phyloP scores from a whole-genome alignment of 768 basidiomycete species.

The Coprinopsis marcescibilis region DNA sequence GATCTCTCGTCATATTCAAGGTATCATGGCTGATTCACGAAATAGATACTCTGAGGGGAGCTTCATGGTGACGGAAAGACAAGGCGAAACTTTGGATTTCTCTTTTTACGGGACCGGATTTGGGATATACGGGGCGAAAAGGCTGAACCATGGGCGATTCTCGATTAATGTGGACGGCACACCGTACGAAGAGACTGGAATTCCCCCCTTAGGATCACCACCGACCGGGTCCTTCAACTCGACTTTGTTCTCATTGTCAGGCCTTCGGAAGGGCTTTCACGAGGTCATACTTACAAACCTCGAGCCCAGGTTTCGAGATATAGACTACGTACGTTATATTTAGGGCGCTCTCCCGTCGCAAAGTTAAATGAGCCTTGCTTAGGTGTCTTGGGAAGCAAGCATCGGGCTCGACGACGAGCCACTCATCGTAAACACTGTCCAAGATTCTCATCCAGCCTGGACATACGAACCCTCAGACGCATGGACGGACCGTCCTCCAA shows the following conservation, averaged over 20 bases:
- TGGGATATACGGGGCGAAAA: neutral
- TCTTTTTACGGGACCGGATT: neutral
- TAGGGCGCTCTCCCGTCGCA: neutral
- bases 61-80: too few species aligned
- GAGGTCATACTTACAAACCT: neutral
- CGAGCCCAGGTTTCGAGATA: neutral
- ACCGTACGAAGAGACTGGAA: neutral
- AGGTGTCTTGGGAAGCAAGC: neutral
- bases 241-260: neutral
- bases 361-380: neutral
- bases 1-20: too few species aligned
- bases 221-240: neutral
- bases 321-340: neutral
- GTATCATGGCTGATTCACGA: too few species aligned
- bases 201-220: neutral
- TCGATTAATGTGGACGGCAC: neutral
- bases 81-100: neutral
- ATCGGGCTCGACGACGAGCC: neutral
- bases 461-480: neutral
- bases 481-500: neutral
- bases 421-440: neutral
- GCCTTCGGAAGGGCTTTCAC: neutral
- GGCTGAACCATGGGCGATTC: neutral
- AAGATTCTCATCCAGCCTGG: neutral
- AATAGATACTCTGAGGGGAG: too few species aligned